phyloP scores from a whole-genome alignment of 805 yeast species.

The Candida morakotiae region DNA sequence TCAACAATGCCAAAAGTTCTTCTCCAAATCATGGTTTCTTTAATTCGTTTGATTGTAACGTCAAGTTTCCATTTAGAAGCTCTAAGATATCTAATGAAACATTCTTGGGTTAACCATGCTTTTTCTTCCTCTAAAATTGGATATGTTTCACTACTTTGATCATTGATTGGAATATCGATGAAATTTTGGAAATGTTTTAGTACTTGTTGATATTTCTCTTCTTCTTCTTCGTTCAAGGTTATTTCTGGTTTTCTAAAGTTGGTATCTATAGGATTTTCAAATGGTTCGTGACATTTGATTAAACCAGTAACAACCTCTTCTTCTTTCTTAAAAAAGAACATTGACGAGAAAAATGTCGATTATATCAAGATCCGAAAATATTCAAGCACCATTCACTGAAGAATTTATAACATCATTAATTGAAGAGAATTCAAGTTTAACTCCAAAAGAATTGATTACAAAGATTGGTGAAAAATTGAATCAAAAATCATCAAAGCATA shows the following conservation, averaged over 20 bases:
- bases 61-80: constrained; percentile 49
- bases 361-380: constrained; percentile 1
- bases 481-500: constrained; percentile 49
- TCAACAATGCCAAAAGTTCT: constrained; percentile 46
- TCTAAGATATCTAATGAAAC: constrained; percentile 47
- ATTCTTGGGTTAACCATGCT: constrained; percentile 50
- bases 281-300: constrained; percentile 35
- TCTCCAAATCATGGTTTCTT: constrained; percentile 51
- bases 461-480: constrained; percentile 31
- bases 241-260: constrained; percentile 23
- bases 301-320: constrained; percentile 12
- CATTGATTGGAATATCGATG: constrained; percentile 28
- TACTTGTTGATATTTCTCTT: constrained; percentile 26
- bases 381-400: constrained; percentile 16
- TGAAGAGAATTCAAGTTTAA: not conserved
- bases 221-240: constrained; percentile 26
- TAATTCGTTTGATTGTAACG: constrained; percentile 41
- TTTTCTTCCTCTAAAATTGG: constrained; percentile 28
- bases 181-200: constrained; percentile 26
- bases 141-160: constrained; percentile 19
- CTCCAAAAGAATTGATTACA: constrained; percentile 22
- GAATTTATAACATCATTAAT: constrained; percentile 13
- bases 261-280: constrained; percentile 35
- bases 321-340: constrained; percentile 15
- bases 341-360: constrained; percentile 1